Conservation (phyloP, 148 eudicot genomes). For the Cornus suecica region DNA sequence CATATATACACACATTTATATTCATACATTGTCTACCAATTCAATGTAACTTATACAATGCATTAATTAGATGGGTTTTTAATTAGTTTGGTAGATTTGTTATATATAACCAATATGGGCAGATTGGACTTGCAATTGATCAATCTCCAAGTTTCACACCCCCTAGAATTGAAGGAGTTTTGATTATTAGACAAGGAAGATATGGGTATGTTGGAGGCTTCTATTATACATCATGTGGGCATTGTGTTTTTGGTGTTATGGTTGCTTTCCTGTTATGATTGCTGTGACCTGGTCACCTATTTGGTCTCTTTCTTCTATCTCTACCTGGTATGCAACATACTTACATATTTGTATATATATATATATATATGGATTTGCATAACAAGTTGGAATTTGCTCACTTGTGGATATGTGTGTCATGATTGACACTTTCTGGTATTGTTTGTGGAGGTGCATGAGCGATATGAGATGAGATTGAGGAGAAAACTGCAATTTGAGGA, state of each 20-base stretch:
- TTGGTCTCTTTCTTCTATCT: constrained; percentile 56
- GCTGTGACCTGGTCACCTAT: constrained; percentile 43
- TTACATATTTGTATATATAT: not conserved
- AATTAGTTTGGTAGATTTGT: not conserved
- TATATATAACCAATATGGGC: not conserved
- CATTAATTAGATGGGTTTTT: not conserved
- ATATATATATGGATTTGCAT: not conserved
- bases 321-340: constrained; percentile 39
- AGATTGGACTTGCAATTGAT: no score
- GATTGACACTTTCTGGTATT: constrained; percentile 6
- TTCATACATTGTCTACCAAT: no score
- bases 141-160: not conserved
- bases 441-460: constrained; percentile 64
- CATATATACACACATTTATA: not conserved
- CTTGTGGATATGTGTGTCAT: not conserved
- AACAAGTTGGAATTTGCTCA: not conserved
- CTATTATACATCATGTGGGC: constrained; percentile 68
- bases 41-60: not conserved
- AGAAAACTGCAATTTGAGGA: constrained; percentile 67
- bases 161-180: not conserved
- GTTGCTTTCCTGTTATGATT: constrained; percentile 51
- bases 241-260: constrained; percentile 57
- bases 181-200: not conserved
- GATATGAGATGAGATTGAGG: constrained; percentile 54
- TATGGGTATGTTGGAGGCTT: constrained; percentile 44